phyloP scores from a whole-genome alignment of 1,284 basidiomycete genomes.

The Inonotus hispidus region DNA sequence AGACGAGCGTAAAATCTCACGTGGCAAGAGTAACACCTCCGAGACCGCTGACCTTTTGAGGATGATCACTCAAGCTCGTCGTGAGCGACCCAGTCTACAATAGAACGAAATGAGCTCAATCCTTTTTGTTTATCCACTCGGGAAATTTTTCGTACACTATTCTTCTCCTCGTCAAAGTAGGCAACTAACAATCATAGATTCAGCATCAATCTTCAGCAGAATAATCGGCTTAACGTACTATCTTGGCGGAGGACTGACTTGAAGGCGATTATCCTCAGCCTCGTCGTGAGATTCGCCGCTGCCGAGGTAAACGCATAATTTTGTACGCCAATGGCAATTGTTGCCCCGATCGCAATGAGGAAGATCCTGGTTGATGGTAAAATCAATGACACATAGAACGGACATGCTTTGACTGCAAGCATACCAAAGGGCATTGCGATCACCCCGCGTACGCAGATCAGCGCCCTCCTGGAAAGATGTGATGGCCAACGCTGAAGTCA shows the following conservation, averaged over 20 bases:
- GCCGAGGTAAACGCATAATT: conserved; percentile 64
- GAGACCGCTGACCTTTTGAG: conserved; percentile 88
- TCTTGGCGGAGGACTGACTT: conserved; percentile 79
- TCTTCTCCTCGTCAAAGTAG: conserved; percentile 83
- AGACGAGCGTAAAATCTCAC: conserved; percentile 31
- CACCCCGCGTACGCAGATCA: conserved; percentile 47
- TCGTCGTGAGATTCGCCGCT: conserved; percentile 63
- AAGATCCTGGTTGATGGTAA: conserved; percentile 45
- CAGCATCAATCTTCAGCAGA: neutral
- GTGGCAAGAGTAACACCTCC: conserved; percentile 86
- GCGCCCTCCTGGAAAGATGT: conserved; percentile 49
- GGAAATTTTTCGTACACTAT: conserved; percentile 48
- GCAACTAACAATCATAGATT: conserved; percentile 43
- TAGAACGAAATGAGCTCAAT: neutral
- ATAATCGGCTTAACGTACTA: conserved; percentile 39
- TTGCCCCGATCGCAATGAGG: conserved; percentile 72
- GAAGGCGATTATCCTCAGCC: conserved; percentile 68
- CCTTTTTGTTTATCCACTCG: neutral
- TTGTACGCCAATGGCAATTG: conserved; percentile 55
- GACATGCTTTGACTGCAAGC: neutral
- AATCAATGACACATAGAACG: no score
- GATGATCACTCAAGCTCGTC: conserved; percentile 78
- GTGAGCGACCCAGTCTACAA: conserved; percentile 75
- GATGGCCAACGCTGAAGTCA: conserved; percentile 48
- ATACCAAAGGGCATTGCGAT: conserved; percentile 64